Base-by-base conservation (phyloP, 2,329 filamentous ascomycete genomes). In the Lasiodiplodia hormozganensis region DNA sequence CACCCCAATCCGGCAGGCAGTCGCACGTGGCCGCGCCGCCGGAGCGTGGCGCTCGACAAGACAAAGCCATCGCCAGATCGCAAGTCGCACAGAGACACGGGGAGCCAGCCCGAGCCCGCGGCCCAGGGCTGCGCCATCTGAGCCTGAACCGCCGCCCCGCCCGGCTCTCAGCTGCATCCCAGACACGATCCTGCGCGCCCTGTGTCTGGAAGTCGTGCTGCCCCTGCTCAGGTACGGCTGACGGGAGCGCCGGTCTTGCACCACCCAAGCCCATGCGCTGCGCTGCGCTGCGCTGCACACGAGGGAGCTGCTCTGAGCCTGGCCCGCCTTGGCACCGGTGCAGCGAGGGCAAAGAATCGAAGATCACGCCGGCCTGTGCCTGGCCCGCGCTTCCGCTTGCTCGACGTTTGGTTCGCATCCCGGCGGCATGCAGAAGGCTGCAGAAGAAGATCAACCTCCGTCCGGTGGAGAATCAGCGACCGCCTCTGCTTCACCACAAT, bases 151-250 rank as follows among this genome's bases (percentile, higher is more conserved):
- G 18, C 18, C 40, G 16, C 40, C 40, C 16, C 40, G 6, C 16
- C 28, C 21, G 23, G 51, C 23, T 21, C 23, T 28, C 51, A 53
- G 51, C 51, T 53, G 51, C 51, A 28, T n/a, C 43, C n/a, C 14
- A 16, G 14, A 47, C 14, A 47, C 10, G n/a, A n/a, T 47, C 43
- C 43, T n/a, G n/a, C 40, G 12, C 40, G 40, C 49, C 25, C 49
- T 54, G 8, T 28, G 51, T 18, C 11, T 54, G 52, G 28, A 18
- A 21, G 18, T n/a, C 18, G 23, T n/a, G n/a, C 31, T 40, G 36
- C 54, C n/a, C 31, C 54, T 57, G 28, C 54, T 49, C 40, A 51
- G 58, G 58, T 51, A 51, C 58, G 40, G 58, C 58, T 62, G 58
- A 51, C 25, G 18, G 18, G 5, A 21, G 21, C 6, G 8, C n/a